Base-by-base conservation (phyloP, 2,329 filamentous ascomycete genomes). In the Ophiostoma fasciatum region DNA sequence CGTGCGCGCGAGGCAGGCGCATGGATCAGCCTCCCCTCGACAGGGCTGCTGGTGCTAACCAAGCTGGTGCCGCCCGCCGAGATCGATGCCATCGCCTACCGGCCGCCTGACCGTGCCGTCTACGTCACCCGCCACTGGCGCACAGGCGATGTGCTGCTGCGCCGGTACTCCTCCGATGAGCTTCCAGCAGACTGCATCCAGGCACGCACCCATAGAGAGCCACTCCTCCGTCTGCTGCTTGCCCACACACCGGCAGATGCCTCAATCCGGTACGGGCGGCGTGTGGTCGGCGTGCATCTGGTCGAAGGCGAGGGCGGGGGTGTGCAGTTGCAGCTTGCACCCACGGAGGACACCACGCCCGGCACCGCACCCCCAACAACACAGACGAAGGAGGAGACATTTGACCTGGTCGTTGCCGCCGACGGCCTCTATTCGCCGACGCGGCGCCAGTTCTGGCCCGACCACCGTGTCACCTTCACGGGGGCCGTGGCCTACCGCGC, bases 371-470 rank as follows among this genome's bases (percentile, higher is more conserved):
- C n/a, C 9, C 6, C 20, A 18, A 14, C 22, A 12, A 7, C 22
- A 7, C 7, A 27, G 7, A 13, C 6, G 20, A 14, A 23, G n/a
- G 22, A 11, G n/a, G 11, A 23, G 20, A 25, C 31, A 5, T n/a
- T 25, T 15, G 39, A 41, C 18, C 31, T 41, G 4, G 35, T 41
- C 12, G 29, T 41, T 14, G 35, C 28, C 8, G 39, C 39, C 2
- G 39, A 41, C 36, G 39, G 39, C 13, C 23, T 41, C 14, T 38
- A 41, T 21, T 41, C 39, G 22, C 31, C 7, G 7, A 14, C 12
- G 12, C 9, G 26, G 26, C 20, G n/a, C 11, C 9, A 15, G 13
- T 22, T 14, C 29, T 21, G 18, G 20, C 29, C 29, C 18, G 23
- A 33, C 28, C 23, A 33, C 9, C 31, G 30, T 17, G 13, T 33